These are phyloP conservation scores for Trichosanthes cucumerina DNA, from an alignment of 306 rosid genomes.

Conservation along the genomic window DNA sequence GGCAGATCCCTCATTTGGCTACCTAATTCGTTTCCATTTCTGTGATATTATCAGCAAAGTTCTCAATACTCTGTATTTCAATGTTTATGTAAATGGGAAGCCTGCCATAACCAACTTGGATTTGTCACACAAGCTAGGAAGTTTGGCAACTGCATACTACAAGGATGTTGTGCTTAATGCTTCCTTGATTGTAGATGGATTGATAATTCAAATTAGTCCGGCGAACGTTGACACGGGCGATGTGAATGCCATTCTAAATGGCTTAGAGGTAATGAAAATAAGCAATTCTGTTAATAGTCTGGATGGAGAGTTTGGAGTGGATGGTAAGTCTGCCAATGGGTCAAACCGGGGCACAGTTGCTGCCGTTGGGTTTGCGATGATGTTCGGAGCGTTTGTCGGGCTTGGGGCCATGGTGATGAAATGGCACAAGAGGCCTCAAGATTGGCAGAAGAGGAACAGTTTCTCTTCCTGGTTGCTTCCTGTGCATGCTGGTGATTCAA, in stretches of 20 bases:
- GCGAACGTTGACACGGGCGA: constrained; percentile 4
- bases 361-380: constrained; percentile 38
- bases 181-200: constrained; percentile 17
- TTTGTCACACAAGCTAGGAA: constrained; percentile 26
- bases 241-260: constrained; percentile 31
- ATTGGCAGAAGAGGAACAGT: constrained; percentile 46
- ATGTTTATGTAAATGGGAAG: constrained; percentile 33
- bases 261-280: constrained; percentile 32
- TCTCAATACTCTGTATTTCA: constrained; percentile 24
- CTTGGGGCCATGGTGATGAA: constrained; percentile 46
- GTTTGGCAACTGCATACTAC: constrained; percentile 28
- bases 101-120: constrained; percentile 34
- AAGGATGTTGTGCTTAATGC: constrained; percentile 38
- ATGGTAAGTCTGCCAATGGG: constrained; percentile 21
- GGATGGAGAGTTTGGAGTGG: constrained; percentile 44
- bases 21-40: constrained; percentile 32
- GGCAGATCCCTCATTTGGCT: constrained; percentile 22
- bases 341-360: constrained; percentile 28
- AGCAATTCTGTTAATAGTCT: constrained; percentile 40
- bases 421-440: constrained; percentile 45
- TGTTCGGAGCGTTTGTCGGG: constrained; percentile 44
- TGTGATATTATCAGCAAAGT: constrained; percentile 36
- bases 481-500: constrained; percentile 28
- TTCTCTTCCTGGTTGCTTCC: constrained; percentile 49
- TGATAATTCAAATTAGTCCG: constrained; percentile 26